Evolutionary conservation across 2,329 filamentous ascomycete species (phyloP).

Genomic region (Ophiocordyceps unilateralis): DNA sequence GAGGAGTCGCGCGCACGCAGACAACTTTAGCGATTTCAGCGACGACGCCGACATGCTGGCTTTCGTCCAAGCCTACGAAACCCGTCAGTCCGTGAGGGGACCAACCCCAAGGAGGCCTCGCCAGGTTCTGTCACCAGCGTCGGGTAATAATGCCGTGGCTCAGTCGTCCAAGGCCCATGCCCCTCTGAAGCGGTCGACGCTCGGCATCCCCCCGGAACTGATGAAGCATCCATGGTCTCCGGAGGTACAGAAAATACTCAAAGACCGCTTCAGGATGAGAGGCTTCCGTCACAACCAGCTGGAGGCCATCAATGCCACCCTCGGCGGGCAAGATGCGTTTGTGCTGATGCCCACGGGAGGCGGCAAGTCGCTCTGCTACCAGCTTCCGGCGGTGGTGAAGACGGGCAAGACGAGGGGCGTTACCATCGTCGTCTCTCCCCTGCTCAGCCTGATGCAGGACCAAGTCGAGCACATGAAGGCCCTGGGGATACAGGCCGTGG

Average conservation of each 20-base stretch:
- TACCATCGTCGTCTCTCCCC: slow-evolving; percentile 84
- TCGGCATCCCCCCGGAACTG: slow-evolving; percentile 29
- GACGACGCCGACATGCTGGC: slow-evolving; percentile 35
- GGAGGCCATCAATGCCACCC: slow-evolving; percentile 87
- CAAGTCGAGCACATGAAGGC: slow-evolving; percentile 71
- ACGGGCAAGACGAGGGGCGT: slow-evolving; percentile 71
- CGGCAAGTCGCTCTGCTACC: slow-evolving; percentile 93
- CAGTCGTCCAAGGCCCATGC: slow-evolving; percentile 14
- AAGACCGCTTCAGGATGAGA: slow-evolving; percentile 65
- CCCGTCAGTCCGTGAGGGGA: slow-evolving; percentile 15
- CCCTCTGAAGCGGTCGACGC: slow-evolving; percentile 14
- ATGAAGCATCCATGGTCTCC: slow-evolving; percentile 67
- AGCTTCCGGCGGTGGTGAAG: slow-evolving; percentile 71
- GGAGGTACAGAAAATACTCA: slow-evolving; percentile 67
- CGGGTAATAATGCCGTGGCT: slow-evolving; percentile 22
- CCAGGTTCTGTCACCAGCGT: slow-evolving; percentile 27
- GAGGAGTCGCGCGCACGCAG: slow-evolving; percentile 6
- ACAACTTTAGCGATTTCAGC: slow-evolving; percentile 28
- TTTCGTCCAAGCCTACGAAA: slow-evolving; percentile 32
- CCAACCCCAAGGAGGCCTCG: slow-evolving; percentile 11
- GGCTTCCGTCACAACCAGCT: slow-evolving; percentile 85
- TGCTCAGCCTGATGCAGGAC: slow-evolving; percentile 94
- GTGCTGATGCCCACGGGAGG: slow-evolving; percentile 96
- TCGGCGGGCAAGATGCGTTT: slow-evolving; percentile 77
- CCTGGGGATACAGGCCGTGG: slow-evolving; percentile 59